A percentile compares a stretch with the other conserved stretches of the same genome.
These are phyloP conservation scores for Chloranthus sessilifolius DNA, from an alignment of 164 flowering plant genomes.

Conservation along the genomic window DNA sequence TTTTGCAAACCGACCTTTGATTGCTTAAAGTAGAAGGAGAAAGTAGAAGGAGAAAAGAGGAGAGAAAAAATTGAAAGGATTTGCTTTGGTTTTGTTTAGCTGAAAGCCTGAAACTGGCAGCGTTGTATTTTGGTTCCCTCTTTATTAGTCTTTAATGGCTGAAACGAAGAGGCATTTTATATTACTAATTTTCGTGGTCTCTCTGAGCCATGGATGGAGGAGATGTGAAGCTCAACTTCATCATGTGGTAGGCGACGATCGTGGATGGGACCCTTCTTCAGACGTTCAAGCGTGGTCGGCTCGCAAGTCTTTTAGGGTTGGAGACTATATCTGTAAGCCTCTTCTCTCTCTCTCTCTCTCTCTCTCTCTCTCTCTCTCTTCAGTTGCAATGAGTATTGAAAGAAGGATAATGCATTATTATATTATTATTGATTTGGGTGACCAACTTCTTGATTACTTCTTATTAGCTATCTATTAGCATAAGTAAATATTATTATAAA, in stretches of 20 bases:
- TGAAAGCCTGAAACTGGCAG: no score
- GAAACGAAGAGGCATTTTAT: neutral
- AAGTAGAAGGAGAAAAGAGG: neutral
- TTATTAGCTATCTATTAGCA: no score
- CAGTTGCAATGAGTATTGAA: no score
- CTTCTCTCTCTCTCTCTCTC: slow-evolving; percentile 8
- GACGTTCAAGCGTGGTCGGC: slow-evolving; percentile 54
- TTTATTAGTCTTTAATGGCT: slow-evolving; percentile 1
- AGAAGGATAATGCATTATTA: no score
- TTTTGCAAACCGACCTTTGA: no score
- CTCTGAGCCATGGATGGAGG: slow-evolving; percentile 16
- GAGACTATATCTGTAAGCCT: slow-evolving; percentile 70
- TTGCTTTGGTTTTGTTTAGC: no score
- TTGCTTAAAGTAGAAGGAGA: no score
- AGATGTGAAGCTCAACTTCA: slow-evolving; percentile 39
- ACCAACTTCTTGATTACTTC: no score
- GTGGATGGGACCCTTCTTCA: slow-evolving; percentile 59
- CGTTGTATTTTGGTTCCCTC: no score
- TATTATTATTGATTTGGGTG: no score
- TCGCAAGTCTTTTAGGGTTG: slow-evolving; percentile 51
- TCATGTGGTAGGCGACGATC: slow-evolving; percentile 83
- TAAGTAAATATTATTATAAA: no score
- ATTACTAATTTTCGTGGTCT: slow-evolving; percentile 5
- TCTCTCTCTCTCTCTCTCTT: slow-evolving; percentile 10
- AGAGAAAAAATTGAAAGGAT: no score